These are phyloP conservation scores for Saturnispora halmiae DNA, from an alignment of 805 yeast genomes.

Conservation along the genomic window DNA sequence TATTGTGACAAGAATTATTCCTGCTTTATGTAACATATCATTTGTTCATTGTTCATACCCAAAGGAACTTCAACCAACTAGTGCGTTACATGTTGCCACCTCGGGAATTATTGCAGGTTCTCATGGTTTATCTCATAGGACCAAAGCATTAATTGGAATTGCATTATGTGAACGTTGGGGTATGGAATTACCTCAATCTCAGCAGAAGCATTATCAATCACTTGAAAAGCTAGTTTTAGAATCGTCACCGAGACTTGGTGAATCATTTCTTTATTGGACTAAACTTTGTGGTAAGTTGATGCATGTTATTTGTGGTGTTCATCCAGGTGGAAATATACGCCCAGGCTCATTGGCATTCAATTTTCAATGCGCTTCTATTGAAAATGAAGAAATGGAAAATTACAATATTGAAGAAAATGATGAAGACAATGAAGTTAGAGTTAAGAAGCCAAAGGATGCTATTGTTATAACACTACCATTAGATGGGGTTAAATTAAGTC, in stretches of 20 bases:
- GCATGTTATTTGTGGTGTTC: conserved; percentile 73
- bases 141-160: conserved; percentile 61
- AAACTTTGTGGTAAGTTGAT: conserved; percentile 61
- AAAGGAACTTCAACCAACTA: conserved; percentile 65
- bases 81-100: conserved; percentile 63
- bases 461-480: conserved; percentile 32
- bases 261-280: conserved; percentile 60
- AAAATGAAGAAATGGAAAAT: conserved; percentile 11
- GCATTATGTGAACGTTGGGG: conserved; percentile 80
- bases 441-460: conserved; percentile 18
- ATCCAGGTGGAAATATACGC: conserved; percentile 71
- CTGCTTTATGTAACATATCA: conserved; percentile 65
- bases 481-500: conserved; percentile 50
- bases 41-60: conserved; percentile 73
- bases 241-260: conserved; percentile 32
- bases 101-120: conserved; percentile 69
- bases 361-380: conserved; percentile 21
- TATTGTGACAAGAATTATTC: conserved; percentile 50
- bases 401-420: conserved; percentile 14
- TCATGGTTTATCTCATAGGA: conserved; percentile 66
- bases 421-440: conserved; percentile 4
- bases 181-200: conserved; percentile 56
- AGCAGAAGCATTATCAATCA: conserved; percentile 36
- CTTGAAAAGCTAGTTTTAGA: conserved; percentile 43
- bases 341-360: conserved; percentile 46